Conservation (phyloP, 2,329 filamentous ascomycete genomes). For the Endothia cerciana region DNA sequence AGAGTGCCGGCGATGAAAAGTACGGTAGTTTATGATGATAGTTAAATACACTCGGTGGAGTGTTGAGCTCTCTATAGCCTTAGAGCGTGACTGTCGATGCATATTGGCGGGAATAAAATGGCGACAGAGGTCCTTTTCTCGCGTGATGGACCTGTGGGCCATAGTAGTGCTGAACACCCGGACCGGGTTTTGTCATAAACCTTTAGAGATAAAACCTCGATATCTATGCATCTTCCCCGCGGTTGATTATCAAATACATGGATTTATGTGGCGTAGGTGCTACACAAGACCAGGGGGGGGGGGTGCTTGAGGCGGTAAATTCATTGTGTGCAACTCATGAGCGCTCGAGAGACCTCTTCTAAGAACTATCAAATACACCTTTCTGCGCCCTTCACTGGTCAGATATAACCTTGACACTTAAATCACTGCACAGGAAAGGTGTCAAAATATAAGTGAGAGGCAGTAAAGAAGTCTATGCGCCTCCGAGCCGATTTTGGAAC, state of each 20-base stretch:
- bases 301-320: background rate
- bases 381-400: no score
- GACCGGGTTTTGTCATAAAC: background rate
- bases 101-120: background rate
- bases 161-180: background rate
- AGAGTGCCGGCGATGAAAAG: background rate
- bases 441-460: no score
- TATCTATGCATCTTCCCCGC: background rate
- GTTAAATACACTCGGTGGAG: background rate
- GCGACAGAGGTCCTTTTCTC: background rate
- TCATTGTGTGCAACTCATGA: no score
- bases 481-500: no score
- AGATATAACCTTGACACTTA: no score
- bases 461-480: no score
- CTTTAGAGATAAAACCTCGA: background rate
- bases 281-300: no score
- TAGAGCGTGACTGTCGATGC: background rate
- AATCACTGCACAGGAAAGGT: no score
- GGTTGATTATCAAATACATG: background rate
- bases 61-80: background rate
- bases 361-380: no score
- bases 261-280: background rate
- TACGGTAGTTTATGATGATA: background rate
- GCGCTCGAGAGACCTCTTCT: no score
- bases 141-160: slow-evolving; percentile 1